phyloP scores from a whole-genome alignment of 208 protist species.

The Leishmania tropica region DNA sequence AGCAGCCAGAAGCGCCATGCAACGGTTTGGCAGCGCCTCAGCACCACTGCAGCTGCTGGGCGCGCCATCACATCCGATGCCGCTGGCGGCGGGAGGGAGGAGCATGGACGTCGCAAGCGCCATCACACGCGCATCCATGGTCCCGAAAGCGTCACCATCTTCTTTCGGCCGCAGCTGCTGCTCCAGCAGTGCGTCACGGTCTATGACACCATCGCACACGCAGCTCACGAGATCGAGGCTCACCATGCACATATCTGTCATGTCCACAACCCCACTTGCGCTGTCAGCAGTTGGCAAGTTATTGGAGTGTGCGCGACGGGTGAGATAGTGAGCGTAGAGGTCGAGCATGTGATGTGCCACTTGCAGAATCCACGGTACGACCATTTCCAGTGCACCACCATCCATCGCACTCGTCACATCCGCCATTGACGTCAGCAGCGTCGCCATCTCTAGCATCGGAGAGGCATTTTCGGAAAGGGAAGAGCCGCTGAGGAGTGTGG shows the following conservation, averaged over 20 bases:
- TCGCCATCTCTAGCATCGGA: conserved; percentile 34
- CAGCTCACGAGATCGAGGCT: conserved; percentile 59
- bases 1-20: conserved; percentile 19
- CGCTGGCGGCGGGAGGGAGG: neutral
- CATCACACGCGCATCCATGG: conserved; percentile 15
- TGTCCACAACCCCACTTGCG: conserved; percentile 21
- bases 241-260: conserved; percentile 48
- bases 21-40: conserved; percentile 25
- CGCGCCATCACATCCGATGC: neutral
- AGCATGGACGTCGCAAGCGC: conserved; percentile 17
- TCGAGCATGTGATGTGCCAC: conserved; percentile 27
- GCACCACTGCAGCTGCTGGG: neutral
- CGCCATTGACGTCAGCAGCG: conserved; percentile 42
- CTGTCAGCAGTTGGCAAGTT: neutral
- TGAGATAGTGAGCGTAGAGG: conserved; percentile 21
- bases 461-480: conserved; percentile 1
- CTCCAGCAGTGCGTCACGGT: conserved; percentile 26
- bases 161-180: conserved; percentile 12
- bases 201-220: conserved; percentile 45
- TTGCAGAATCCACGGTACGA: conserved; percentile 33
- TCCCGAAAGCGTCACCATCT: neutral
- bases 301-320: neutral
- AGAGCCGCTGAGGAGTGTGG: conserved; percentile 5
- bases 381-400: conserved; percentile 17
- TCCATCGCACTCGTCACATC: conserved; percentile 33